phyloP scores from a whole-genome alignment of 495 filamentous ascomycete genomes.

The Podospora bellae-mahoneyi region DNA sequence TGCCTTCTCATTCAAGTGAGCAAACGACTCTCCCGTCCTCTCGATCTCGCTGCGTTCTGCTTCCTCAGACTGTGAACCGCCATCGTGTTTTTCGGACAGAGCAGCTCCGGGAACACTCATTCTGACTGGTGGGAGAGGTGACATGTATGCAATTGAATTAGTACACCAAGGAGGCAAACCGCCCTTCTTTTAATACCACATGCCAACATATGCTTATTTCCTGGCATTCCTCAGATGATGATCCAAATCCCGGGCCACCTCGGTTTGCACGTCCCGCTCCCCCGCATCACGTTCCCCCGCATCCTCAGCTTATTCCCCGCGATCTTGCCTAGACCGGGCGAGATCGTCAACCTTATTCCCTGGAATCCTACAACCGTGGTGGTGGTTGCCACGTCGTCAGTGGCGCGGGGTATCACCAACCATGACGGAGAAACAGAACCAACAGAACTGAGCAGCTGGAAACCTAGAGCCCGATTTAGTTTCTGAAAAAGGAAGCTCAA shows the following conservation, averaged over 20 bases:
- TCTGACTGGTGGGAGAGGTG: neutral
- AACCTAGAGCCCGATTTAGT: too few species aligned
- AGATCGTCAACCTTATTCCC: neutral
- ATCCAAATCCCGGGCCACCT: neutral
- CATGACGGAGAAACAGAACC: neutral
- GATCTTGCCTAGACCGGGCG: neutral
- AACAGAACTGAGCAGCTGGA: too few species aligned
- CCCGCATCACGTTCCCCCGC: neutral
- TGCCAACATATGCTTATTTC: neutral
- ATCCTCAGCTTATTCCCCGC: neutral
- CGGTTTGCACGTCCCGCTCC: neutral
- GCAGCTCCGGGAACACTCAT: neutral
- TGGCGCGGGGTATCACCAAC: neutral
- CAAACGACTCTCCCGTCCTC: conserved; percentile 31
- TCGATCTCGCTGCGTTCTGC: neutral
- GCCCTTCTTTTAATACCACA: neutral
- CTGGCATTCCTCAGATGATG: neutral
- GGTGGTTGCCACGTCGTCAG: neutral
- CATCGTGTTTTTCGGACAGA: conserved; percentile 6
- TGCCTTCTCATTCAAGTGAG: conserved; percentile 44
- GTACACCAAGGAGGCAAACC: too few species aligned
- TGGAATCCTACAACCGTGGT: neutral
- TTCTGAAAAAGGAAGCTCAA: too few species aligned
- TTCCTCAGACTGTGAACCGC: neutral
- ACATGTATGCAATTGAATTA: neutral